Conservation (phyloP, 345 rosid genomes). For the Eucalyptus erythrocorys region DNA sequence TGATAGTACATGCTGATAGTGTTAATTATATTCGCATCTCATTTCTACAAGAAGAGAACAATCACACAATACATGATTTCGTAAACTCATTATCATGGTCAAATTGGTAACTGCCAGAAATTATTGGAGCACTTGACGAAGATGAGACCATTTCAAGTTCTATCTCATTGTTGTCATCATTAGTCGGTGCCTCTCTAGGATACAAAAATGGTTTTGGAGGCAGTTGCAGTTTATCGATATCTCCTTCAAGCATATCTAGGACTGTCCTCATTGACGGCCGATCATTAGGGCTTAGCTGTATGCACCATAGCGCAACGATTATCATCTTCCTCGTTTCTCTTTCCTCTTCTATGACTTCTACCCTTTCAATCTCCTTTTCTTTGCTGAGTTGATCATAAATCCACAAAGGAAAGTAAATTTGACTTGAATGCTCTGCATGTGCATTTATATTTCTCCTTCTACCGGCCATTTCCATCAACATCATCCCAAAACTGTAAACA, state of each 20-base stretch:
- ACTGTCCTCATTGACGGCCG: not conserved
- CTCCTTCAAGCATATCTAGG: not conserved
- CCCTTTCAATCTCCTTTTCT: not conserved
- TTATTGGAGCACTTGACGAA: not conserved
- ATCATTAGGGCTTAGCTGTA: not conserved
- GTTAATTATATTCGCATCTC: accelerated
- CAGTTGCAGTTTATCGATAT: not conserved
- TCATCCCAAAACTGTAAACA: not conserved
- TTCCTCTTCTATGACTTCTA: not conserved
- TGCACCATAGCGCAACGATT: not conserved
- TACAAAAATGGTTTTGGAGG: not conserved
- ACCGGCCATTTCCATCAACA: not conserved
- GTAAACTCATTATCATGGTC: not conserved
- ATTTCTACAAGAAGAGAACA: not conserved
- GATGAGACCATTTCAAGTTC: not conserved
- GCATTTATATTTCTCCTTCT: not conserved
- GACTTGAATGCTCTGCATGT: not conserved
- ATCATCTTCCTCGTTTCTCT: not conserved
- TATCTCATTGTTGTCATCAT: not conserved
- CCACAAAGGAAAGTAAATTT: not conserved
- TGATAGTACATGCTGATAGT: not conserved
- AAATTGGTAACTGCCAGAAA: not conserved
- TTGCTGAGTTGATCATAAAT: not conserved
- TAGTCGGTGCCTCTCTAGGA: accelerated
- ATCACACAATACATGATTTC: not conserved